Conservation (phyloP, 2,329 filamentous ascomycete genomes). For the Delphinella strobiligena region DNA sequence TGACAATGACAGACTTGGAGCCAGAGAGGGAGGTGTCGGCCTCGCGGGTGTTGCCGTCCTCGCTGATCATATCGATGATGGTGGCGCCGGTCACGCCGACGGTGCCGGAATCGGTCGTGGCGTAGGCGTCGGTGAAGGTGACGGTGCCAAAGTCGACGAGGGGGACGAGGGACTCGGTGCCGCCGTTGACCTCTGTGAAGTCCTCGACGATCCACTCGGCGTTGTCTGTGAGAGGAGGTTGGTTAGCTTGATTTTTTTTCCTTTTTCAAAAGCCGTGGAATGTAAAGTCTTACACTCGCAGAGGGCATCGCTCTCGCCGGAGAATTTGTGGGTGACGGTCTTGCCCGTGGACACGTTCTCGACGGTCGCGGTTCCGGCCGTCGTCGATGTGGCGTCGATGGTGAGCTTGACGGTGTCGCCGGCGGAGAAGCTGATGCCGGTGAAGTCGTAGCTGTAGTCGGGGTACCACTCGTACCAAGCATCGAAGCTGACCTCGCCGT, state of each 20-base stretch:
- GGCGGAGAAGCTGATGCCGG: slow-evolving; percentile 29
- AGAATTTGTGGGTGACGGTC: slow-evolving; percentile 40
- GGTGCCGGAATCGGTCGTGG: slow-evolving; percentile 22
- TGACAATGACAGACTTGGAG: not conserved
- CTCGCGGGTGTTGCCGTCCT: not conserved
- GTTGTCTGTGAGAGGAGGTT: too few relatives aligned
- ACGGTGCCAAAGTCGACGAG: slow-evolving; percentile 38
- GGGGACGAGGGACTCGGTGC: slow-evolving; percentile 25
- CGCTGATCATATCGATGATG: not conserved
- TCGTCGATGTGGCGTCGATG: slow-evolving; percentile 29
- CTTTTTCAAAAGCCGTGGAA: too few relatives aligned
- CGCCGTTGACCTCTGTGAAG: slow-evolving; percentile 11
- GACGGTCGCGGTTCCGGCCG: slow-evolving; percentile 31
- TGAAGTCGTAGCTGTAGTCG: slow-evolving; percentile 43
- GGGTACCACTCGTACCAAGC: slow-evolving; percentile 54
- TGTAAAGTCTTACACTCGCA: too few relatives aligned
- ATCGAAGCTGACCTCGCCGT: slow-evolving; percentile 33
- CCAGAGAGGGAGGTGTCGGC: not conserved
- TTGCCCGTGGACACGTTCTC: slow-evolving; percentile 42
- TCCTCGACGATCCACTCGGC: slow-evolving; percentile 45
- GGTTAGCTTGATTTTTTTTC: too few relatives aligned
- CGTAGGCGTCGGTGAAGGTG: slow-evolving; percentile 26
- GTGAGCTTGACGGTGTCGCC: slow-evolving; percentile 34
- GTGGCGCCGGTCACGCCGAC: not conserved
- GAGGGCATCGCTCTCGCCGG: slow-evolving; percentile 30